These are phyloP conservation scores for Malassezia furfur DNA, from an alignment of 1,284 basidiomycete species.

Conservation along the genomic window DNA sequence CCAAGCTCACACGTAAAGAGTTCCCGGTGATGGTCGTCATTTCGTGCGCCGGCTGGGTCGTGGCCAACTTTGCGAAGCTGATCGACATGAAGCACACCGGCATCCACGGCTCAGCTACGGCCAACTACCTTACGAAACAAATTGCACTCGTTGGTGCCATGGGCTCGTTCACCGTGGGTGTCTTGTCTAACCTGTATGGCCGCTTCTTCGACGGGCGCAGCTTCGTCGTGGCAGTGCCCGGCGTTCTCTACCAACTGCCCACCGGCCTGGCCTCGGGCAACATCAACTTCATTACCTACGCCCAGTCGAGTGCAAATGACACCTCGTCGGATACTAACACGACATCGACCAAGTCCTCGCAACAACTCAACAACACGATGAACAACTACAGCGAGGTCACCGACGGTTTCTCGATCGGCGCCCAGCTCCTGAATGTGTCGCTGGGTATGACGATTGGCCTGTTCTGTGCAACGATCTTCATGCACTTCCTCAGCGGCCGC, in stretches of 20 bases:
- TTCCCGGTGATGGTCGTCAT: slow-evolving; percentile 60
- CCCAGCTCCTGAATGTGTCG: slow-evolving; percentile 37
- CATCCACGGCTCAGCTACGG: background rate
- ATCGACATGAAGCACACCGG: background rate
- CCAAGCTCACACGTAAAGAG: slow-evolving; percentile 60
- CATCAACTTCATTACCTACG: slow-evolving; percentile 1
- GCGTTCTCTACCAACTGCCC: slow-evolving; percentile 77
- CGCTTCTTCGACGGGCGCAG: slow-evolving; percentile 68
- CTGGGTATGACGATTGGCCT: slow-evolving; percentile 44
- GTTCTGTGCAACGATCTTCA: slow-evolving; percentile 40
- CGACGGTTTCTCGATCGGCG: slow-evolving; percentile 25
- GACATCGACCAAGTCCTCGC: background rate
- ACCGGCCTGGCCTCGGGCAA: slow-evolving; percentile 54
- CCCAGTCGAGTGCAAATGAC: slow-evolving; percentile 11
- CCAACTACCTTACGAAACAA: slow-evolving; percentile 21
- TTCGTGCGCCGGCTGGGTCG: slow-evolving; percentile 63
- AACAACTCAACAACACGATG: background rate
- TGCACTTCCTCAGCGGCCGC: slow-evolving; percentile 33
- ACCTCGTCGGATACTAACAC: too few species aligned
- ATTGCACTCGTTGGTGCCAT: slow-evolving; percentile 50
- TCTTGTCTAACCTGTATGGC: slow-evolving; percentile 72
- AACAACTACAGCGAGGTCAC: slow-evolving; percentile 12
- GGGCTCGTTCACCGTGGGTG: slow-evolving; percentile 67
- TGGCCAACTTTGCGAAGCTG: slow-evolving; percentile 18
- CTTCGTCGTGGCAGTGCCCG: slow-evolving; percentile 58